Percentiles rank a stretch among this genome's conserved stretches.
Evolutionary conservation across 768 basidiomycete species (phyloP).

Genomic region (Botryobasidium botryosum): DNA sequence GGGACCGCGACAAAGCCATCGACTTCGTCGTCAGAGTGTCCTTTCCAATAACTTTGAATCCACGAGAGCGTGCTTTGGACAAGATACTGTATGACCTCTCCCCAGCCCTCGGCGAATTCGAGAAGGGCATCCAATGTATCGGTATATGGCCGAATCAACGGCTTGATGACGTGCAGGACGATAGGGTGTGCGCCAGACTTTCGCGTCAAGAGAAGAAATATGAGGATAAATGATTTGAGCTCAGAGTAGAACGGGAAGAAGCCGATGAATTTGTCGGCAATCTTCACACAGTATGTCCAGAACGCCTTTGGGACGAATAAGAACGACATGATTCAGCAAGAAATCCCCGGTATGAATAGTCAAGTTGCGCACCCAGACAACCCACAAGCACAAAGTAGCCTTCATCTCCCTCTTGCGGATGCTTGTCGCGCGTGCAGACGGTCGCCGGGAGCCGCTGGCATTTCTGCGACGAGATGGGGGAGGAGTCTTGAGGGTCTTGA

Average conservation of each 20-base stretch:
- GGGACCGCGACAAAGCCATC: too few species aligned
- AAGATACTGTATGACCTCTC: too few species aligned
- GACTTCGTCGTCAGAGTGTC: too few species aligned
- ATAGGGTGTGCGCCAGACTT: constrained; percentile 48
- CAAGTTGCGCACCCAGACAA: constrained; percentile 72
- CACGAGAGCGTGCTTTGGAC: too few species aligned
- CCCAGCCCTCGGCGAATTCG: too few species aligned
- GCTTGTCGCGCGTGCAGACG: constrained; percentile 41
- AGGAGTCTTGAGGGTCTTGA: constrained; percentile 62
- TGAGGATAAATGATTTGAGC: constrained; percentile 51
- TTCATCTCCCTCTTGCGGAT: constrained; percentile 77
- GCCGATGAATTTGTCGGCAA: constrained; percentile 43
- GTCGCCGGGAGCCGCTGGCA: too few species aligned
- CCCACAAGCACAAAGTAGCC: constrained; percentile 68
- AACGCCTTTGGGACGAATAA: constrained; percentile 32
- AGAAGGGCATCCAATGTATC: constrained; percentile 45
- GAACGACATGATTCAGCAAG: constrained; percentile 3
- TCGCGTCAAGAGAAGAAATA: constrained; percentile 18
- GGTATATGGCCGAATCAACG: constrained; percentile 59
- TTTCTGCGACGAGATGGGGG: constrained; percentile 31
- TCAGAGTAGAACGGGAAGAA: constrained; percentile 75
- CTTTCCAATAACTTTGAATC: too few species aligned
- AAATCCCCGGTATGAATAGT: constrained; percentile 2
- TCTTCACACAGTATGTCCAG: constrained; percentile 48
- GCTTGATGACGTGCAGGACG: constrained; percentile 64